A percentile compares a stretch with the other conserved stretches of the same genome.
These are phyloP conservation scores for Sequoiadendron giganteum DNA, from an alignment of 75 land plant genomes.

Conservation along the genomic window DNA sequence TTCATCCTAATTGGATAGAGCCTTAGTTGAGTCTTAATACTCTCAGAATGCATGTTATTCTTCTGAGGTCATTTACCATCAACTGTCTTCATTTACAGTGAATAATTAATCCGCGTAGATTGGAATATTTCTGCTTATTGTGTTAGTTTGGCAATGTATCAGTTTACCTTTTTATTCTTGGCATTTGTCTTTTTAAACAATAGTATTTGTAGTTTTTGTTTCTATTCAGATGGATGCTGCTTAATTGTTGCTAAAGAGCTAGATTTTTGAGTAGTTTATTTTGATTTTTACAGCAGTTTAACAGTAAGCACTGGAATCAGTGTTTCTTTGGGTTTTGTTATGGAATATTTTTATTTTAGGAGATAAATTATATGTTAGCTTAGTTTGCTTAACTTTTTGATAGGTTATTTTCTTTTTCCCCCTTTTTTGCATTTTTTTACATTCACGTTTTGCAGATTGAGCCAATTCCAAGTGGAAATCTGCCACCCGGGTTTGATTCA, in stretches of 20 bases:
- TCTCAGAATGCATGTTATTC: background rate
- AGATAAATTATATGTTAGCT: conserved; percentile 7
- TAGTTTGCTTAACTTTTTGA: conserved; percentile 3
- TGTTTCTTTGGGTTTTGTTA: conserved; percentile 8
- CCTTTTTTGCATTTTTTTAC: conserved; percentile 35
- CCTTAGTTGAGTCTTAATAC: background rate
- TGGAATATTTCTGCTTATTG: background rate
- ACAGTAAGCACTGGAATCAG: background rate
- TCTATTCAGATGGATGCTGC: background rate
- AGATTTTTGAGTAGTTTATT: conserved; percentile 5
- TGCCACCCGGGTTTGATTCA: conserved; percentile 99
- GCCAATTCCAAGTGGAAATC: conserved; percentile 98
- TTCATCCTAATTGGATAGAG: background rate
- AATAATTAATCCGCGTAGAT: background rate
- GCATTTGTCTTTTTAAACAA: background rate
- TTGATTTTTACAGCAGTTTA: background rate
- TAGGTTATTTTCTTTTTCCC: conserved; percentile 15
- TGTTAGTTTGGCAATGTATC: background rate
- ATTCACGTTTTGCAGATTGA: conserved; percentile 91
- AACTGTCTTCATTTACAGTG: background rate
- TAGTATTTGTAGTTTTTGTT: background rate
- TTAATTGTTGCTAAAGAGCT: background rate
- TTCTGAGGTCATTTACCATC: background rate
- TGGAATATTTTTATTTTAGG: background rate
- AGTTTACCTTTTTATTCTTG: background rate